Percentiles rank a stretch among this genome's conserved stretches.
These are phyloP conservation scores for Tuber magnatum DNA, from an alignment of 495 filamentous ascomycete species.

Conservation along the genomic window DNA sequence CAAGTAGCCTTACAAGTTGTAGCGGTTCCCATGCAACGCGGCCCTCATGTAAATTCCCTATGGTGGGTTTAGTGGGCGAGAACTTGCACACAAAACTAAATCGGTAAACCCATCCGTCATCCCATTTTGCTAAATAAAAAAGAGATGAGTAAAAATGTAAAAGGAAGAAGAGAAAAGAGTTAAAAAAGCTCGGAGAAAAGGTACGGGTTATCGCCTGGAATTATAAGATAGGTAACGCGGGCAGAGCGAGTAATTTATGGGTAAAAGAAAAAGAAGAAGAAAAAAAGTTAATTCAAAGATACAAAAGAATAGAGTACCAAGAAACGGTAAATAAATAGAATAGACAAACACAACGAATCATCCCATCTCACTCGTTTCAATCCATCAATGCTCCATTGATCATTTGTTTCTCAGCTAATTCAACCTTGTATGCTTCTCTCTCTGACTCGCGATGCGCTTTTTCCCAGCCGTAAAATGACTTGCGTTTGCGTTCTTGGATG, in stretches of 20 bases:
- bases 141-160: background rate
- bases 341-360: background rate
- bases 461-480: conserved; percentile 37
- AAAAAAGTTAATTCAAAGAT: background rate
- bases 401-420: conserved; percentile 33
- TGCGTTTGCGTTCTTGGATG: conserved; percentile 37
- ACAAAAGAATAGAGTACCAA: background rate
- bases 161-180: background rate
- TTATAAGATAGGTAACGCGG: background rate
- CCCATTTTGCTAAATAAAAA: background rate
- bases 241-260: background rate
- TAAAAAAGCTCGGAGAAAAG: background rate
- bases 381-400: conserved; percentile 31
- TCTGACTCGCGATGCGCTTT: conserved; percentile 37
- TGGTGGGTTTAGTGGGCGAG: too few species aligned
- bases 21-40: too few species aligned
- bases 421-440: conserved; percentile 37
- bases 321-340: background rate
- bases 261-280: background rate
- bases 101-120: background rate
- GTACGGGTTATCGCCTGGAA: background rate
- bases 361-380: conserved; percentile 8
- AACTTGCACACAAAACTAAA: conserved; percentile 4
- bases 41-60: too few species aligned
- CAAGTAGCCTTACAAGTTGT: too few species aligned